These are phyloP conservation scores for Phylloporus sp. DNA, from an alignment of 768 basidiomycete species.

Conservation along the genomic window DNA sequence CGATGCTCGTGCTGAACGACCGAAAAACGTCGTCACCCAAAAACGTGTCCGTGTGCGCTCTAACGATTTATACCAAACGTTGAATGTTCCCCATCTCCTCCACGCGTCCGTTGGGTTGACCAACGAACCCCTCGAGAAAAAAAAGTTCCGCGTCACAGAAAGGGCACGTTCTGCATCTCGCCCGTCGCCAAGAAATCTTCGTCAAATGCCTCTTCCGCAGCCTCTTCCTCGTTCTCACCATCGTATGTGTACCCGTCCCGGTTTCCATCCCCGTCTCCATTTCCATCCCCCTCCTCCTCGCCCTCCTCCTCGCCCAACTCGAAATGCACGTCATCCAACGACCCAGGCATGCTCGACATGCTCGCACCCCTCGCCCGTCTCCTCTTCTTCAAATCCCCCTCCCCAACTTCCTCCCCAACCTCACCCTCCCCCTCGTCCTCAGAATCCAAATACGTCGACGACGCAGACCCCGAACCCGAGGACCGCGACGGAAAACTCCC, in stretches of 20 bases:
- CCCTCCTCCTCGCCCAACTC: constrained; percentile 51
- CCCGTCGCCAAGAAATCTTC: constrained; percentile 75
- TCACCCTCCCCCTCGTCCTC: constrained; percentile 42
- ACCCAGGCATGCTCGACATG: constrained; percentile 84
- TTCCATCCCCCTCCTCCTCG: constrained; percentile 30
- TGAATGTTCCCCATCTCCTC: too few relatives aligned
- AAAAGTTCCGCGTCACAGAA: constrained; percentile 35
- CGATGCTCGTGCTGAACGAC: too few relatives aligned
- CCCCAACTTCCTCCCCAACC: constrained; percentile 33
- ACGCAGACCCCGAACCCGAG: constrained; percentile 49
- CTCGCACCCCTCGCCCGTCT: constrained; percentile 51
- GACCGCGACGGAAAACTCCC: constrained; percentile 46
- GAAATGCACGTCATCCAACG: constrained; percentile 60
- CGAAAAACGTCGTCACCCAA: too few relatives aligned
- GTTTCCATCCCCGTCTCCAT: constrained; percentile 31
- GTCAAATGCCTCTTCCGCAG: constrained; percentile 69
- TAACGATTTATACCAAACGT: too few relatives aligned
- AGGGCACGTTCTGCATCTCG: constrained; percentile 78
- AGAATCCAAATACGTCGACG: constrained; percentile 46
- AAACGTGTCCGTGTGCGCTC: too few relatives aligned
- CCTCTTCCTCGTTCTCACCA: constrained; percentile 52
- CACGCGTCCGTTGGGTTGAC: not conserved
- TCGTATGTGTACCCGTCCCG: constrained; percentile 31
- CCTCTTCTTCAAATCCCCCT: constrained; percentile 35
- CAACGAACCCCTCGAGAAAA: not conserved